Evolutionary conservation across 2,329 filamentous ascomycete genomes (phyloP), one percentile per base, ranked within the genome.

Genomic region (Diplodia mutila): DNA sequence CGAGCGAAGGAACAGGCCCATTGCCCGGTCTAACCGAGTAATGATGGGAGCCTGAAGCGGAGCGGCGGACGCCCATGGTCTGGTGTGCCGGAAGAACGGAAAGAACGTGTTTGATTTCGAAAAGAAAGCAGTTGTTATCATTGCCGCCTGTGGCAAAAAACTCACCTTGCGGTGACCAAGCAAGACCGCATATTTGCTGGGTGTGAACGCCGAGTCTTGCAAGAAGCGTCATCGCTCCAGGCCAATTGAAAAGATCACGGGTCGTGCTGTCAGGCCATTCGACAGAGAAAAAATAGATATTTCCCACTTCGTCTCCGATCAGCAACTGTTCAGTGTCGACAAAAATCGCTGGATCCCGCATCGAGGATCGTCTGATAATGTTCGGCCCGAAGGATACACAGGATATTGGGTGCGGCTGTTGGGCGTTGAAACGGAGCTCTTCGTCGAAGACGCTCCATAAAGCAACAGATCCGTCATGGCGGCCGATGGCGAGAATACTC

Each of bases 111-210:
- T 85, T 83, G 2, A 87, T 85, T 65, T 94, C 87, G 77, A 96
- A 97, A 1, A 98, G 84, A 72, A 89, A 91, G 75, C 94, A 96
- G 3, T 89, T 79, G 74, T 98, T 97, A 81, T 99, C 95, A 75
- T 99, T 98, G 27, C 92, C 93, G 7, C 95, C 94, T 4, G 92
- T 93, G 16, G 92, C 93, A 76, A 99, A 94, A 42, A 89, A 85
- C 3, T 85, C 84, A 3, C 93, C 93, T 73, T 92, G 88, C 3
- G 83, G 82, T 3, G 93, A 94, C 92, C 94, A 98, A 3, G 91
- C 87, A n/a, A 99, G 83, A 1, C 94, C 94, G 74, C 95, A 99
- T 66, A 99, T 90, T 75, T 98, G 94, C 78, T 97, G 93, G 1
- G 85, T 87, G 76, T 98, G 94, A 8, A 92, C 87, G 37, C 85